A percentile compares a stretch with the other conserved stretches of the same genome.
Conservation (phyloP, 768 basidiomycete genomes). For the Tricholoma sp. region DNA sequence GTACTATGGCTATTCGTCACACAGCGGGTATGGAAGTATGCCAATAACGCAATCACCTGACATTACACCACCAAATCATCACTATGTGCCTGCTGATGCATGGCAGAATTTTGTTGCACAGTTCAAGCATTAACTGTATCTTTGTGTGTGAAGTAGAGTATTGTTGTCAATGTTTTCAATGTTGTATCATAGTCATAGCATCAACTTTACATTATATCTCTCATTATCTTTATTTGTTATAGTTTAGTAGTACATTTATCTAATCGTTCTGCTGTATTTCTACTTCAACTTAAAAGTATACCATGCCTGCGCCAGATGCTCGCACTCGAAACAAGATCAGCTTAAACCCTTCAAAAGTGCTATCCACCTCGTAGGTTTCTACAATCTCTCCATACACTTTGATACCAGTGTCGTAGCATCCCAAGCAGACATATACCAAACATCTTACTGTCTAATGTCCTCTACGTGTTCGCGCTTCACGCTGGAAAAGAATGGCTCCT, state of each 20-base stretch:
- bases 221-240: conserved; percentile 26
- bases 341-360: conserved; percentile 49
- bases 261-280: background rate
- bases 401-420: conserved; percentile 35
- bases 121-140: conserved; percentile 26
- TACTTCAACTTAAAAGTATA: conserved; percentile 6
- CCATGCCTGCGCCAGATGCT: conserved; percentile 64
- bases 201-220: conserved; percentile 6
- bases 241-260: conserved; percentile 12
- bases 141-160: conserved; percentile 5
- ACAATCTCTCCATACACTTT: conserved; percentile 5
- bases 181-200: conserved; percentile 10
- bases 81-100: conserved; percentile 32
- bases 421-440: conserved; percentile 48
- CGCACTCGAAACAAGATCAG: conserved; percentile 61
- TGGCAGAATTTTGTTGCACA: conserved; percentile 47
- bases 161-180: conserved; percentile 4
- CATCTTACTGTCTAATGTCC: conserved; percentile 54
- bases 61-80: conserved; percentile 29
- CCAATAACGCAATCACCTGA: conserved; percentile 22
- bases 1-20: conserved; percentile 26
- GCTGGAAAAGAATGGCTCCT: conserved; percentile 65
- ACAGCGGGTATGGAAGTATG: conserved; percentile 16
- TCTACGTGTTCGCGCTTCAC: conserved; percentile 59
- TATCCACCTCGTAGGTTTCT: conserved; percentile 47